A percentile compares a stretch with the other conserved stretches of the same genome.
These are phyloP conservation scores for Meripilus lineatus DNA, from an alignment of 1,284 basidiomycete species.

Conservation along the genomic window DNA sequence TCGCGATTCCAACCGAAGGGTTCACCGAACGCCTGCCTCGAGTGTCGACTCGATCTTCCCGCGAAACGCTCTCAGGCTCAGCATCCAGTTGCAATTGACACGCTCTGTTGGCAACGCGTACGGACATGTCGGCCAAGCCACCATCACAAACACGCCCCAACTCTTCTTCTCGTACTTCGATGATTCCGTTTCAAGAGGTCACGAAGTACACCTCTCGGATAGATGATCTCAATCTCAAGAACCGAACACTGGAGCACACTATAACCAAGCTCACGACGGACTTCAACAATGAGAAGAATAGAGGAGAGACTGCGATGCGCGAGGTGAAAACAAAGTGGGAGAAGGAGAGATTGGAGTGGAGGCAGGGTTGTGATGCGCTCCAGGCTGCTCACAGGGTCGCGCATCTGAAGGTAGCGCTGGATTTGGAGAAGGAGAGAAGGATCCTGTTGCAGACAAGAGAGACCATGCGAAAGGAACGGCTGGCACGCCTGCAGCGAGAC, in stretches of 20 bases:
- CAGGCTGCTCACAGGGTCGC: slow-evolving; percentile 58
- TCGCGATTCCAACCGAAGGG: no score
- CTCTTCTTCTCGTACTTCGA: no score
- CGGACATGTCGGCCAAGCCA: no score
- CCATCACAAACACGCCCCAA: no score
- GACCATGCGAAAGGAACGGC: slow-evolving; percentile 44
- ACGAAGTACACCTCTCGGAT: no score
- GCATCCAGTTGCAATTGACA: no score
- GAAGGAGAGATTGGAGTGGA: slow-evolving; percentile 52
- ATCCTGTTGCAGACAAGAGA: slow-evolving; percentile 48
- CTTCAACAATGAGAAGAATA: slow-evolving; percentile 34
- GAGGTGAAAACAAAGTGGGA: slow-evolving; percentile 45
- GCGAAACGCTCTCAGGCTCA: no score
- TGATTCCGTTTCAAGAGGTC: no score
- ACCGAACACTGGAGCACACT: slow-evolving; percentile 54
- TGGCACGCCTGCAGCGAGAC: slow-evolving; percentile 55
- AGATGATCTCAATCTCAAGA: slow-evolving; percentile 60
- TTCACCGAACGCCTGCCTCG: no score
- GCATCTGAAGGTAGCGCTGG: slow-evolving; percentile 51
- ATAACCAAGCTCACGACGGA: slow-evolving; percentile 33
- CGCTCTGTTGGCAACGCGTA: no score
- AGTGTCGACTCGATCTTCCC: no score
- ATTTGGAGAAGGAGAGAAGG: slow-evolving; percentile 45
- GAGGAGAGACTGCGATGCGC: slow-evolving; percentile 38
- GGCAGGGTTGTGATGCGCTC: slow-evolving; percentile 54